Percentiles rank a stretch among this genome's conserved stretches.
phyloP scores from a whole-genome alignment of 2,329 filamentous ascomycete genomes.

The Fusarium continuum region DNA sequence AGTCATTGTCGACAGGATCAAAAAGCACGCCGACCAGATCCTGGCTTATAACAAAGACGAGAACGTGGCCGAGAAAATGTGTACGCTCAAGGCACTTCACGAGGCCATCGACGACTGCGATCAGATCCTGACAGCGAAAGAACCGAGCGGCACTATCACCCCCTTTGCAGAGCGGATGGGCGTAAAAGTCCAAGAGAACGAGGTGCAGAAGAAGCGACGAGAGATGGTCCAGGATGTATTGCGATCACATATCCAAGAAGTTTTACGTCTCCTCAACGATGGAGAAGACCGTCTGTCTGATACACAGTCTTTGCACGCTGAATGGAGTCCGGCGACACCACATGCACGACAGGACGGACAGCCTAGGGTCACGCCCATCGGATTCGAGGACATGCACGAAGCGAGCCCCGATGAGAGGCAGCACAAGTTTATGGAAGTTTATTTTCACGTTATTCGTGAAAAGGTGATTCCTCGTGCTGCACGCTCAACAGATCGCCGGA shows the following conservation, averaged over 20 bases:
- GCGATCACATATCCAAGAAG: conserved; percentile 60
- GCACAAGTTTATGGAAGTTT: conserved; percentile 60
- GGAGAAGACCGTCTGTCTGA: conserved; percentile 46
- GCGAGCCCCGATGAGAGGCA: conserved; percentile 60
- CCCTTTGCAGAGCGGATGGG: conserved; percentile 12
- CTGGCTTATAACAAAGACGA: conserved; percentile 36
- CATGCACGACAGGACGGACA: conserved; percentile 6
- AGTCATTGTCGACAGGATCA: conserved; percentile 39
- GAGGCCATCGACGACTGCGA: conserved; percentile 55
- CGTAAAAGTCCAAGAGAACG: conserved; percentile 7
- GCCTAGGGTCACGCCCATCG: conserved; percentile 26
- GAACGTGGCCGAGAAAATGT: conserved; percentile 42
- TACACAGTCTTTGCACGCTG: conserved; percentile 32
- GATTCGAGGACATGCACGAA: conserved; percentile 58
- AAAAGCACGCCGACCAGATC: conserved; percentile 41
- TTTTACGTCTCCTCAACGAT: conserved; percentile 57
- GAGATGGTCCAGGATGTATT: conserved; percentile 57
- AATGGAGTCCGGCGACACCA: conserved; percentile 26
- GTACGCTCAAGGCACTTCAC: conserved; percentile 52
- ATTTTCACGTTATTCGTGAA: conserved; percentile 57
- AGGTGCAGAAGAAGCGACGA: conserved; percentile 42
- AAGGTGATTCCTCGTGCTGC: conserved; percentile 51
- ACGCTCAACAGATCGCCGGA: conserved; percentile 41
- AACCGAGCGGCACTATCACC: conserved; percentile 22
- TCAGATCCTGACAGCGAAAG: conserved; percentile 52